A percentile compares a stretch with the other conserved stretches of the same genome.
Conservation (phyloP, 495 filamentous ascomycete genomes). For the Paragyromitra xinjiangensis region DNA sequence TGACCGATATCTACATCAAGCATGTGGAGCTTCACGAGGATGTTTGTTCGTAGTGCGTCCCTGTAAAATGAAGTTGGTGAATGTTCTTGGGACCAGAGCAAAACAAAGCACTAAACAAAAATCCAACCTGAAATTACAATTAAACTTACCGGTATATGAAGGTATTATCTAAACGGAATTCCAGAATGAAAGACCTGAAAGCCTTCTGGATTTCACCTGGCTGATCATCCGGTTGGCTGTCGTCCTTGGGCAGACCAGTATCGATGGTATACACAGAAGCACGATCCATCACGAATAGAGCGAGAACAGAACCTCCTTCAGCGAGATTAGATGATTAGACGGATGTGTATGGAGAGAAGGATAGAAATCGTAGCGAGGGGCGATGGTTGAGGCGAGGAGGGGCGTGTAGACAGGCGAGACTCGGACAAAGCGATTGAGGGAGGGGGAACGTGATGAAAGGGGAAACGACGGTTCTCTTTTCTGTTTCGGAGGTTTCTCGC, state of each 20-base stretch:
- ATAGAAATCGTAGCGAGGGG: slow-evolving; percentile 50
- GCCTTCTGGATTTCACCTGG: slow-evolving; percentile 68
- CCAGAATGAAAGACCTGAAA: slow-evolving; percentile 85
- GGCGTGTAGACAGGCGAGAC: neutral
- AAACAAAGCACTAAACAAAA: slow-evolving; percentile 20
- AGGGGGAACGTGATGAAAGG: slow-evolving; percentile 5
- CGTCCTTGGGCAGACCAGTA: slow-evolving; percentile 75
- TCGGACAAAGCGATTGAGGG: neutral
- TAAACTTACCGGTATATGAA: slow-evolving; percentile 88
- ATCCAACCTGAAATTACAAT: slow-evolving; percentile 9
- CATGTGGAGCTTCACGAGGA: slow-evolving; percentile 91
- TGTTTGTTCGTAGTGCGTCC: slow-evolving; percentile 96
- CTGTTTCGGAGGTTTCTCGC: slow-evolving; percentile 27
- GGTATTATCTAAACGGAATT: slow-evolving; percentile 93
- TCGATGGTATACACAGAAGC: slow-evolving; percentile 80
- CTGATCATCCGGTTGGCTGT: slow-evolving; percentile 65
- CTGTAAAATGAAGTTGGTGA: slow-evolving; percentile 61
- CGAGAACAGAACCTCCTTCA: slow-evolving; percentile 11
- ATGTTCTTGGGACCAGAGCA: neutral
- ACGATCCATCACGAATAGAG: slow-evolving; percentile 73
- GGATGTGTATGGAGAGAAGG: neutral
- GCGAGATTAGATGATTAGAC: slow-evolving; percentile 7
- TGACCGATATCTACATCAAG: slow-evolving; percentile 98
- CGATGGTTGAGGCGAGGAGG: slow-evolving; percentile 8
- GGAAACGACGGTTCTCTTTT: neutral